phyloP scores from a whole-genome alignment of 208 protist genomes.

The Phytomonas francai region DNA sequence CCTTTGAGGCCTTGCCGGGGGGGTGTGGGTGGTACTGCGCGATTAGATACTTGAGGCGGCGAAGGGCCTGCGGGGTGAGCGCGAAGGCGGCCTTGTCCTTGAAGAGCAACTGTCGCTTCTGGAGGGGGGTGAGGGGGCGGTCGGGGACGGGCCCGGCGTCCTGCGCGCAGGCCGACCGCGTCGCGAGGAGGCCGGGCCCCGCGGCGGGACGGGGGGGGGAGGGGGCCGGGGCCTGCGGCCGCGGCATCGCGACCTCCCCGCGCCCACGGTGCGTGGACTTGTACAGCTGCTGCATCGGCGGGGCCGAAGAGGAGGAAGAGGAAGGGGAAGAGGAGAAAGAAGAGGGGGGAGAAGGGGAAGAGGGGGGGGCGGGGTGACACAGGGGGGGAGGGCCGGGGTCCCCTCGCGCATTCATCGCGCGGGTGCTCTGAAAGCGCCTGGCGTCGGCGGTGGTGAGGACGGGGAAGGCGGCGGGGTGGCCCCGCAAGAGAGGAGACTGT shows the following conservation, averaged over 20 bases:
- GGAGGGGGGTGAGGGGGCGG: slow-evolving; percentile 62
- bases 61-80: slow-evolving; percentile 72
- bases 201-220: slow-evolving; percentile 1
- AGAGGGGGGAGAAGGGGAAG: slow-evolving; percentile 4
- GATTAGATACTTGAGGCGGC: slow-evolving; percentile 73
- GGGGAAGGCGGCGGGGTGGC: neutral
- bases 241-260: slow-evolving; percentile 37
- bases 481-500: neutral
- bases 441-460: neutral
- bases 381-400: neutral
- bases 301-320: slow-evolving; percentile 7
- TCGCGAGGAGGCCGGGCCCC: neutral
- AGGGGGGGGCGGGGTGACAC: neutral
- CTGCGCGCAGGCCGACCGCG: slow-evolving; percentile 72
- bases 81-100: slow-evolving; percentile 77
- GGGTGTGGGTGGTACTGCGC: slow-evolving; percentile 21
- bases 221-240: slow-evolving; percentile 13
- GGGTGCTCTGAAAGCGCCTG: slow-evolving; percentile 10
- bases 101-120: slow-evolving; percentile 72
- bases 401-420: neutral
- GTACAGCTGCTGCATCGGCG: slow-evolving; percentile 41
- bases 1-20: neutral
- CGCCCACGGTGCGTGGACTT: slow-evolving; percentile 69
- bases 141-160: slow-evolving; percentile 56
- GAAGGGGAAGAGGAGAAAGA: neutral